Conservation (phyloP, 768 basidiomycete species). For the Boletus pseudopeckii region DNA sequence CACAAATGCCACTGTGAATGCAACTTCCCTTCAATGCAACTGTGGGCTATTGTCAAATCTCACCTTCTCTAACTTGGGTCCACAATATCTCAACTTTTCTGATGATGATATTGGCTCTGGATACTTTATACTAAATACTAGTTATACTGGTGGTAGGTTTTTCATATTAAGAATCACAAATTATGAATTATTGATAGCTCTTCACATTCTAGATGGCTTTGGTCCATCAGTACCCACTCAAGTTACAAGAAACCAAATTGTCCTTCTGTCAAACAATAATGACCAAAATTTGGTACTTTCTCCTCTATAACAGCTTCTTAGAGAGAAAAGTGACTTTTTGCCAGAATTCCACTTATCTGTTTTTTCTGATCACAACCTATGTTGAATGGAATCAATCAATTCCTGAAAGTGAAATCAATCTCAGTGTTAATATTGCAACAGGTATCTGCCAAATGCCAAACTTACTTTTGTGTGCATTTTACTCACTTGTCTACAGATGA, state of each 20-base stretch:
- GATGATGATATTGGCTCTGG: too few relatives aligned
- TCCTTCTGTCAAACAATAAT: too few relatives aligned
- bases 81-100: too few relatives aligned
- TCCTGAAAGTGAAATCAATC: not conserved
- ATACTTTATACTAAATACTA: too few relatives aligned
- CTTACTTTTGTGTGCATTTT: too few relatives aligned
- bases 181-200: not conserved
- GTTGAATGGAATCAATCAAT: slow-evolving; percentile 2
- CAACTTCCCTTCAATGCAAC: slow-evolving; percentile 2
- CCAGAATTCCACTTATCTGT: not conserved
- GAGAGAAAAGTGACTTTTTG: not conserved
- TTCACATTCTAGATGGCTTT: too few relatives aligned
- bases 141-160: too few relatives aligned
- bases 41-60: slow-evolving; percentile 12
- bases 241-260: too few relatives aligned
- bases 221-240: too few relatives aligned
- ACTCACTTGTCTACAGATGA: not conserved
- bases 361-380: slow-evolving; percentile 12
- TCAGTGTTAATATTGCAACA: not conserved
- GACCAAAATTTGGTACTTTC: too few relatives aligned
- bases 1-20: slow-evolving; percentile 10
- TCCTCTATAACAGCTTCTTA: not conserved
- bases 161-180: too few relatives aligned
- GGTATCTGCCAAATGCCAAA: not conserved
- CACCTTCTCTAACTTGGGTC: not conserved